These are phyloP conservation scores for Talaromyces marneffei DNA, from an alignment of 2,329 filamentous ascomycete species.

Conservation along the genomic window DNA sequence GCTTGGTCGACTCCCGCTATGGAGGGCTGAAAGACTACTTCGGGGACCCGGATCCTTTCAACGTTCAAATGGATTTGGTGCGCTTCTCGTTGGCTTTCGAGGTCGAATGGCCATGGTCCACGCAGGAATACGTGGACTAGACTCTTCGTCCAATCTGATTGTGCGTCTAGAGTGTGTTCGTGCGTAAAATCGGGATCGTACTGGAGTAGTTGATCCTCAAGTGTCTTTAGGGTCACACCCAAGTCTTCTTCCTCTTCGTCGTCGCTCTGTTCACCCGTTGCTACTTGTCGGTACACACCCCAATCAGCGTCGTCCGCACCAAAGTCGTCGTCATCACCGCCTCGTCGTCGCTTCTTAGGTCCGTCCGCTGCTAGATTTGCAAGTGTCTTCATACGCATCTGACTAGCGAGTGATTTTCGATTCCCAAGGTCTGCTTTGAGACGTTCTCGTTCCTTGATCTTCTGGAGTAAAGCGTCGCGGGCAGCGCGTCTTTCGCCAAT, in stretches of 20 bases:
- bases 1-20: conserved; percentile 92
- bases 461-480: conserved; percentile 64
- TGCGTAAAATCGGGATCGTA: conserved; percentile 88
- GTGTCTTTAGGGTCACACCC: conserved; percentile 61
- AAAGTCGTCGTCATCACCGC: conserved; percentile 91
- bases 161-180: conserved; percentile 83
- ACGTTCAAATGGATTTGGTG: conserved; percentile 94
- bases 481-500: conserved; percentile 72
- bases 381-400: conserved; percentile 97
- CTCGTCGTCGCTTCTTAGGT: conserved; percentile 76
- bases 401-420: conserved; percentile 89
- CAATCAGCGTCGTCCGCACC: conserved; percentile 97
- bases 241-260: conserved; percentile 93
- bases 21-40: conserved; percentile 85
- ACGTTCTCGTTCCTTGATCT: conserved; percentile 88
- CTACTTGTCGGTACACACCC: conserved; percentile 92
- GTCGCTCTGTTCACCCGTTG: conserved; percentile 70
- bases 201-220: conserved; percentile 79
- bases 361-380: conserved; percentile 91
- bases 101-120: conserved; percentile 79
- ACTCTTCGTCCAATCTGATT: conserved; percentile 91
- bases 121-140: conserved; percentile 84
- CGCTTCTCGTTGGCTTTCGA: conserved; percentile 69
- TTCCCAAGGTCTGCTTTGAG: conserved; percentile 93
- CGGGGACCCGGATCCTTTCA: conserved; percentile 87